Conservation (phyloP, 1,139 yeast species). For the Blastobotrys illinoisensis region DNA sequence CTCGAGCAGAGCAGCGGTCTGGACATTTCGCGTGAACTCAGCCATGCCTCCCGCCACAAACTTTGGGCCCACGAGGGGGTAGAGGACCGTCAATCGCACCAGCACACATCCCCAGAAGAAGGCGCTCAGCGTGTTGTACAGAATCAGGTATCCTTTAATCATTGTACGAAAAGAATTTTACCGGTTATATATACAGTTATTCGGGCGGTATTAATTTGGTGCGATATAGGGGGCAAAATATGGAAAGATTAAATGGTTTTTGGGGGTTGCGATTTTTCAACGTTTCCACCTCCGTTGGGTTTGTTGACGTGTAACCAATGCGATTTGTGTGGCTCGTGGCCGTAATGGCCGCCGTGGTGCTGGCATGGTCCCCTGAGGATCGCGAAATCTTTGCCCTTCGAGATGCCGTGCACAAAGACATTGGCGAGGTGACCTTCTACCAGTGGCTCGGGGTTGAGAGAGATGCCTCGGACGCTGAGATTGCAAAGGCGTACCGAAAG, state of each 20-base stretch:
- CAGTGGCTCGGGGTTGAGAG: slow-evolving; percentile 33
- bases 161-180: not conserved
- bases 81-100: slow-evolving; percentile 33
- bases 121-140: slow-evolving; percentile 66
- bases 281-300: not conserved
- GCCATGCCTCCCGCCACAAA: slow-evolving; percentile 53
- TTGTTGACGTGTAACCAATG: not conserved
- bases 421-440: slow-evolving; percentile 70
- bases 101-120: slow-evolving; percentile 62
- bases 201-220: too few species aligned
- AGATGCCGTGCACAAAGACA: slow-evolving; percentile 56
- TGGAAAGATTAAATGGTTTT: not conserved
- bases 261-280: not conserved
- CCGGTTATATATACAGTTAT: not conserved
- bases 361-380: slow-evolving; percentile 53
- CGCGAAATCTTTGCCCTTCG: slow-evolving; percentile 75
- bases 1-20: slow-evolving; percentile 79
- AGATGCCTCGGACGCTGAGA: slow-evolving; percentile 51
- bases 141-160: slow-evolving; percentile 29
- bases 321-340: not conserved
- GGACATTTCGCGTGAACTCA: slow-evolving; percentile 59
- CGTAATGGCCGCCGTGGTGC: slow-evolving; percentile 9
- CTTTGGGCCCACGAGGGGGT: slow-evolving; percentile 42
- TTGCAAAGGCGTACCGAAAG: slow-evolving; percentile 64
- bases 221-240: not conserved